These are phyloP conservation scores for Limonium bicolor DNA, from an alignment of 148 eudicot genomes.

Conservation along the genomic window DNA sequence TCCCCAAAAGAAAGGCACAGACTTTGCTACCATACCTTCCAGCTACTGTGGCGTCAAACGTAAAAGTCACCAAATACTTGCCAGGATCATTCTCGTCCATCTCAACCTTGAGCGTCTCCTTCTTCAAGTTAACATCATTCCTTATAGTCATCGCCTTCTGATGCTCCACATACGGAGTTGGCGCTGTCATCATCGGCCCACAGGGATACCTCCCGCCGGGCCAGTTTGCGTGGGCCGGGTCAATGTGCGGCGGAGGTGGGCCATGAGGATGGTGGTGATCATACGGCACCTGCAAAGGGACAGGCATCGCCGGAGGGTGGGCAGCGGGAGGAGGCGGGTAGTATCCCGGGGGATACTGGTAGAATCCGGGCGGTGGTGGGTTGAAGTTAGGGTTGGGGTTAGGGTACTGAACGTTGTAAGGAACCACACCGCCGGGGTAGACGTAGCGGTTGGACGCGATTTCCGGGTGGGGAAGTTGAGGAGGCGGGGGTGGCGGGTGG, in stretches of 20 bases:
- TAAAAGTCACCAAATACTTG: constrained; percentile 60
- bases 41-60: constrained; percentile 72
- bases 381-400: constrained; percentile 21
- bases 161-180: constrained; percentile 58
- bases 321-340: constrained; percentile 36
- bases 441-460: constrained; percentile 45
- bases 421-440: constrained; percentile 69
- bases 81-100: constrained; percentile 73
- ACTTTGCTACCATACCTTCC: constrained; percentile 46
- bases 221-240: constrained; percentile 27
- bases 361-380: constrained; percentile 24
- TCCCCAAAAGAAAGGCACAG: background rate
- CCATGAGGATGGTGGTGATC: constrained; percentile 78
- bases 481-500: constrained; percentile 30
- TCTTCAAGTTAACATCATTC: constrained; percentile 85
- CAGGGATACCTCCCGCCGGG: constrained; percentile 40
- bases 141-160: constrained; percentile 89
- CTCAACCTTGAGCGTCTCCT: constrained; percentile 69
- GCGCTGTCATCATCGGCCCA: constrained; percentile 38
- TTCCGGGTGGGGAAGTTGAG: constrained; percentile 28
- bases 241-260: constrained; percentile 33
- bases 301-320: constrained; percentile 26
- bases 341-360: constrained; percentile 48
- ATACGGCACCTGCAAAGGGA: constrained; percentile 63
- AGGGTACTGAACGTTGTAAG: constrained; percentile 52